Evolutionary conservation across 768 basidiomycete species (phyloP), one percentile per base, ranked within the genome.

Genomic region (Pleurotus djamor): DNA sequence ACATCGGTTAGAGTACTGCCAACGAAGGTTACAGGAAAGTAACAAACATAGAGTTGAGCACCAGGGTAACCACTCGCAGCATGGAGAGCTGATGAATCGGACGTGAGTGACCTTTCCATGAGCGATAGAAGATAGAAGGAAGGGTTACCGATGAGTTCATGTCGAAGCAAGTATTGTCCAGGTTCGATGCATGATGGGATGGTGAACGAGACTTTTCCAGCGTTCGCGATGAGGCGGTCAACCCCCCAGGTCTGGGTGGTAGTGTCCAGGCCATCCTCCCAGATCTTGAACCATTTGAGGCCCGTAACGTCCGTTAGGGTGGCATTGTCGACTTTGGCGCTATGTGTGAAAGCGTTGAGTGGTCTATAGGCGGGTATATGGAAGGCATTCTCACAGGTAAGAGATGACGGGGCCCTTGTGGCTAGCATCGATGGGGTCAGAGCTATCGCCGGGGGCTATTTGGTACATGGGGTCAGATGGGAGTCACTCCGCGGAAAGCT

Each of bases 241-340:
- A 80, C 77, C 43, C 71, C 82, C 83, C 83, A 84, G 21, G 70
- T 64, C 44, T 62, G 67, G 6, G 65, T 64, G 5, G 64, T 64
- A 14, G 54, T 10, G 50, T 69, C 65, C 45, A 71, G 69, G 7
- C 78, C 79, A 59, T 79, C 81, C 60, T 83, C 70, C 61, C 74
- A 79, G 59, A 83, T 81, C 71, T 81, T 83, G 73, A 83, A 83
- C 82, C 82, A 83, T 55, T 76, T 68, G 6, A 81, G 68, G n/a
- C 82, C 83, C 1, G 81, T 83, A 2, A 82, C 77, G 35, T 59
- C 57, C 2, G 72, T 68, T 59, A 83, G 80, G 0, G 76, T 75
- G 5, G 84, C 84, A 60, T 71, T 71, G 35, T 74, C 70, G 58
- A 69, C 79, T 67, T 72, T 75, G 60, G 83, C 82, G 4, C 82